Conservation (phyloP, 768 basidiomycete genomes). For the Melanogaster broomeanus region DNA sequence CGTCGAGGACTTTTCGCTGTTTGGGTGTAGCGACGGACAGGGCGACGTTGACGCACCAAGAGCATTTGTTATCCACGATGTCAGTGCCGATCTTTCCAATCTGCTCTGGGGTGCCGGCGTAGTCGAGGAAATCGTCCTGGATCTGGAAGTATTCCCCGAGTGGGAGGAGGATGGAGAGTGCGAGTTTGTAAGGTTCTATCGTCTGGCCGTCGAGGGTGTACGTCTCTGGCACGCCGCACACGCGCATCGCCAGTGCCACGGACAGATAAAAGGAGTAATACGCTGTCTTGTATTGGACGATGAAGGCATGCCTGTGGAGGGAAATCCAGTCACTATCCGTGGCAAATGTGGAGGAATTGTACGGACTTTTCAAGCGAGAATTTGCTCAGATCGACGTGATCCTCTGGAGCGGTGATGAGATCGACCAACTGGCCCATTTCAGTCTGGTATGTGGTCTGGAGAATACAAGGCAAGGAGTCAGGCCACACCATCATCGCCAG, state of each 20-base stretch:
- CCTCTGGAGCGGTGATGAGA: constrained; percentile 93
- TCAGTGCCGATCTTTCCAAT: constrained; percentile 98
- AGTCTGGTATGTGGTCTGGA: constrained; percentile 75
- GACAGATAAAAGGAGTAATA: constrained; percentile 99
- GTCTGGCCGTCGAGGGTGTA: constrained; percentile 42
- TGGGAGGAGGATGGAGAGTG: constrained; percentile 81
- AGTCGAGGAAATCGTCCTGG: constrained; percentile 97
- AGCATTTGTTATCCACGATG: constrained; percentile 98
- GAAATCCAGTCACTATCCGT: neutral
- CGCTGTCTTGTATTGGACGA: constrained; percentile 97
- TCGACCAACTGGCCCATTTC: constrained; percentile 97
- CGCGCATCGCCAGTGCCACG: constrained; percentile 90
- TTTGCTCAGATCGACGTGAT: constrained; percentile 79
- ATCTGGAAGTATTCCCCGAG: constrained; percentile 99
- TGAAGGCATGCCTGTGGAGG: constrained; percentile 72
- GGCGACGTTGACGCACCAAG: constrained; percentile 93
- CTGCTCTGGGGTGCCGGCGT: constrained; percentile 82
- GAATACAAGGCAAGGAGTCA: neutral
- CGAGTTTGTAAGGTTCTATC: constrained; percentile 66
- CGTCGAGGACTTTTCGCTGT: constrained; percentile 64
- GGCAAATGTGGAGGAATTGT: neutral
- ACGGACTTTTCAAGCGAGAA: constrained; percentile 85
- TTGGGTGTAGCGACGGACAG: constrained; percentile 54
- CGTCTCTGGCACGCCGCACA: constrained; percentile 61
- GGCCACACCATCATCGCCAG: neutral